Base-by-base conservation (phyloP, 2,329 filamentous ascomycete genomes). In the Pseudogymnoascus sp. region DNA sequence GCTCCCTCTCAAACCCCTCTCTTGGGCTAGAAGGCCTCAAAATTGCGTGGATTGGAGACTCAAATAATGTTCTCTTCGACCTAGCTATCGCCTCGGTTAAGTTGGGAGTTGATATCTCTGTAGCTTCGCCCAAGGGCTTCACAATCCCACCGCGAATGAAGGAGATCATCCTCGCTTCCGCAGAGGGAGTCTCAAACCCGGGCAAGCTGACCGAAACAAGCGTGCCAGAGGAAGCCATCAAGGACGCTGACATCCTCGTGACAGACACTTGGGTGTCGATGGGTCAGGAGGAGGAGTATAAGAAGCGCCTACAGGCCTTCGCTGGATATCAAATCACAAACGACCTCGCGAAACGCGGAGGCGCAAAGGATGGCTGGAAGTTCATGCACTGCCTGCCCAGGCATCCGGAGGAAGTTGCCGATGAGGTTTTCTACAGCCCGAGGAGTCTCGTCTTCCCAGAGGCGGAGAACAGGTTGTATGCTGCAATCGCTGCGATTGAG, bases 231-330 rank as follows among this genome's bases (percentile, higher is more conserved):
- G 90, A 96, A 71, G 95, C 73, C 4, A 86, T 97, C 73, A 90
- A 90, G 78, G 80, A 87, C 67, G 93, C 95, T 2, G 89, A 99
- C 74, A 83, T 97, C 62, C 80, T 99, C 64, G 92, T 97, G 21
- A 99, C 95, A 0, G 95, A 99, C 73, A 99, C 95, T 0, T 99
- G 95, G 95, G 85, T 99, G 13, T 96, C 91, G 1, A 99, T 99
- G 95, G 95, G 95, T 57, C 93, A 97, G 77, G 95, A 99, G 76
- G 85, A 85, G 64, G 95, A 99, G 76, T 82, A 86, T 40, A 81
- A 87, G 69, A 88, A 89, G 80, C 82, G 91, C 61, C 75, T 97
- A 65, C 84, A 87, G 72, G 91, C 87, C 1, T 99, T 99, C 74
- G 83, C 83, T 31, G 93, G 93, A 13, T 99, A 93, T 77, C 93